Base-by-base conservation (phyloP, 495 filamentous ascomycete species). In the Bacidia rubella region DNA sequence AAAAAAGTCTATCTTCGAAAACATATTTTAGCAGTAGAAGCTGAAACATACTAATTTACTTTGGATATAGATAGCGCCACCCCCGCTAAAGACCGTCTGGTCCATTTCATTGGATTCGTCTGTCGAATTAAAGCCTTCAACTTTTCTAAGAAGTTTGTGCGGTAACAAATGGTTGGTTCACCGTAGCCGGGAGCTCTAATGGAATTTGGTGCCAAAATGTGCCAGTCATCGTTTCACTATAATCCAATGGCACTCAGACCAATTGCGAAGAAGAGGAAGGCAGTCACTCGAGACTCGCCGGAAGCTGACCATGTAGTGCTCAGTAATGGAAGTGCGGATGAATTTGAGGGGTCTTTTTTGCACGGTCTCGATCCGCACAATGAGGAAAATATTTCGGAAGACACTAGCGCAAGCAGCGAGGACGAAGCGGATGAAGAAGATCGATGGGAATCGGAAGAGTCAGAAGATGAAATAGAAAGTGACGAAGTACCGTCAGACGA, bases 351-450 rank as follows among this genome's bases (percentile, higher is more conserved):
- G 27, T 75, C 74, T 0, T 68, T 83, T 26, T 64, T 87, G 9
- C 76, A 86, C 51, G 83, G 81, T 25, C 72, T 79, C 47, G 69
- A 86, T 42, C 82, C 80, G 32, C 66, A 74, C 53, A 75, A 69
- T 53, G 68, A 69, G 17, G 63, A 64, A 21, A 63, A 63, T 40
- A 66, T 62, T 11, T 68, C 67, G 21, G 60, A 61, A 22, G 68
- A 65, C 38, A 68, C 29, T 15, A 35, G 7, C 7, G 5, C 29
- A 15, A 35, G 29, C 29, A 70, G 66, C 57, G 74, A 66, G 29
- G 71, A 74, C 45, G 57, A 68, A 25, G 63, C 72, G 44, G 68
- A 74, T 53, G 72, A 75, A 19, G 70, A 68, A 56, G 70, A 69
- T 49, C 63, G 63, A 15, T 61, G 66, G n/a, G 69, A 70, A 10